Percentiles rank a stretch among this genome's conserved stretches.
phyloP scores from a whole-genome alignment of 768 basidiomycete genomes.

The Tephrocybe rancida region DNA sequence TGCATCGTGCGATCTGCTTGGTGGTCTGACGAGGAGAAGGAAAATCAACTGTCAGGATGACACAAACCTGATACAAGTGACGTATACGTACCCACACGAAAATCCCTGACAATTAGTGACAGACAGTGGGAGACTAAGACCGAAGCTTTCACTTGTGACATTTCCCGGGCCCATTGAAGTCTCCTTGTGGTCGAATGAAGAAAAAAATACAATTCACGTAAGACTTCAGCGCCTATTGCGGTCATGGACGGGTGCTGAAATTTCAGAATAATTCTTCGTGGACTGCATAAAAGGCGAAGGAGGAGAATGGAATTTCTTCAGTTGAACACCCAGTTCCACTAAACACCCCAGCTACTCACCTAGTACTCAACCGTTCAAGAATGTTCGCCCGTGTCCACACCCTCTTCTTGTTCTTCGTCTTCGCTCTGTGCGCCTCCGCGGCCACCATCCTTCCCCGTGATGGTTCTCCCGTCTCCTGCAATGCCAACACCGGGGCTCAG shows the following conservation, averaged over 20 bases:
- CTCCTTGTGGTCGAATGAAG: background rate
- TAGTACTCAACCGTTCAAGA: background rate
- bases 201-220: background rate
- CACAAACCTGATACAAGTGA: too few relatives aligned
- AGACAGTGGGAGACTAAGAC: too few relatives aligned
- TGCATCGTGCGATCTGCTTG: too few relatives aligned
- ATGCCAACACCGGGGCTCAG: constrained; percentile 8
- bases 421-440: constrained; percentile 13
- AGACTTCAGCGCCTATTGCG: background rate
- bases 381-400: constrained; percentile 15
- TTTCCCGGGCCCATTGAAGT: background rate
- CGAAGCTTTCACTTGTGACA: too few relatives aligned
- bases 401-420: constrained; percentile 11
- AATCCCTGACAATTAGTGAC: too few relatives aligned
- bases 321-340: constrained; percentile 18
- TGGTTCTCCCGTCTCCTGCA: constrained; percentile 1
- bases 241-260: too few relatives aligned
- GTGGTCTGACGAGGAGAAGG: too few relatives aligned
- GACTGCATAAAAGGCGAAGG: constrained; percentile 4
- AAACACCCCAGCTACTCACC: constrained; percentile 4
- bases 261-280: background rate
- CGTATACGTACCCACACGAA: too few relatives aligned
- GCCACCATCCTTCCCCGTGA: constrained; percentile 5
- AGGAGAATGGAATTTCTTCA: background rate
- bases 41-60: too few relatives aligned